Evolutionary conservation across 2,329 filamentous ascomycete genomes (phyloP).

Genomic region (Colletotrichum phormii): DNA sequence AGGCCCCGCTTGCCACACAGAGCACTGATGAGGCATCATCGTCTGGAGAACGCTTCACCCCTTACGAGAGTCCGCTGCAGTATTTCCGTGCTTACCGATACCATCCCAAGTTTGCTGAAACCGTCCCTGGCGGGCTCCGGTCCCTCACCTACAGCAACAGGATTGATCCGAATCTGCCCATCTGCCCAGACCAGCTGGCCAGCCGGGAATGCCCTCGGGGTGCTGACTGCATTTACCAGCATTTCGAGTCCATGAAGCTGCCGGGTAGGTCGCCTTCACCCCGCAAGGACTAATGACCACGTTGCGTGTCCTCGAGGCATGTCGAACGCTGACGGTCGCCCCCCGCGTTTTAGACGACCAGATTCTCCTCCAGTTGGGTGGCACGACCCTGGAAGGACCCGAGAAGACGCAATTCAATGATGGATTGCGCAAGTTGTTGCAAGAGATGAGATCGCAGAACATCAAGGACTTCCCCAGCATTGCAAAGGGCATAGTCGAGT

Average conservation of each 20-base stretch:
- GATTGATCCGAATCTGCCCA: conserved; percentile 78
- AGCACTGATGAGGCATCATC: conserved; percentile 24
- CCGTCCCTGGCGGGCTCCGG: conserved; percentile 80
- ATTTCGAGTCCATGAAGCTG: conserved; percentile 79
- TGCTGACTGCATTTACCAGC: conserved; percentile 78
- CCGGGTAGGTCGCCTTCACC: conserved; percentile 73
- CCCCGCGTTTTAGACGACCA: conserved; percentile 71
- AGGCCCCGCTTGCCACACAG: conserved; percentile 31
- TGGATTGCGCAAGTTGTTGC: conserved; percentile 71
- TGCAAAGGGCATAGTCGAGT: conserved; percentile 74
- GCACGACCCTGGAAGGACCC: conserved; percentile 70
- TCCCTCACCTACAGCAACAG: conserved; percentile 95
- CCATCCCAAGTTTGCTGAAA: conserved; percentile 79
- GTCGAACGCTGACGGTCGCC: conserved; percentile 59
- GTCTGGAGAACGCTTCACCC: conserved; percentile 45
- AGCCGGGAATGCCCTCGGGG: conserved; percentile 79
- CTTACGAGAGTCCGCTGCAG: conserved; percentile 86
- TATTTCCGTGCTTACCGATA: conserved; percentile 91
- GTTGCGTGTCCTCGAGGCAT: conserved; percentile 47
- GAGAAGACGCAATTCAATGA: conserved; percentile 71
- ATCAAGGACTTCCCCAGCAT: conserved; percentile 75
- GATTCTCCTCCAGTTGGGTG: conserved; percentile 78
- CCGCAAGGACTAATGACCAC: conserved; percentile 32
- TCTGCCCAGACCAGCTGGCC: conserved; percentile 82
- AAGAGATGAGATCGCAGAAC: conserved; percentile 68